Evolutionary conservation across 495 filamentous ascomycete genomes (phyloP).

Genomic region (Stereocaulon alpinum): DNA sequence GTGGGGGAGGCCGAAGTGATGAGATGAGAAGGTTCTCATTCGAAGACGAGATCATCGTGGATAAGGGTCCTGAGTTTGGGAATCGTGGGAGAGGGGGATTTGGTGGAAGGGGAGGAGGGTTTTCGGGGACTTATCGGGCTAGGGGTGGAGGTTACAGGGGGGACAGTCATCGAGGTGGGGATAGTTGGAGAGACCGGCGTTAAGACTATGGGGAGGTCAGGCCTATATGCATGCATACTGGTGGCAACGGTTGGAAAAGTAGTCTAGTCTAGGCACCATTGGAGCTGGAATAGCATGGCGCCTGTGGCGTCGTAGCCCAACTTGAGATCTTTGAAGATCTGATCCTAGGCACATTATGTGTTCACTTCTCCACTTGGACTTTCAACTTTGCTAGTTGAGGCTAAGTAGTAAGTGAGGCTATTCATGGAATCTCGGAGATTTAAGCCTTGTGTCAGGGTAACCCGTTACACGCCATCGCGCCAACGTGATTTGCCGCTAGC

Average conservation of each 20-base stretch:
- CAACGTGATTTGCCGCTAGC: conserved; percentile 3
- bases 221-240: neutral
- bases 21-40: conserved; percentile 70
- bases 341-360: neutral
- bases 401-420: neutral
- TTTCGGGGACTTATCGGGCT: conserved; percentile 14
- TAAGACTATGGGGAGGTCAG: neutral
- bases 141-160: conserved; percentile 28
- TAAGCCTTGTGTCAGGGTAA: neutral
- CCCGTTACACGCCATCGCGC: neutral
- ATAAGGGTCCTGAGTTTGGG: conserved; percentile 61
- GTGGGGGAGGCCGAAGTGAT: conserved; percentile 41
- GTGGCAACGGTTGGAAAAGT: neutral
- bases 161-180: conserved; percentile 10
- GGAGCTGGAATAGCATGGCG: neutral
- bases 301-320: neutral
- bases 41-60: conserved; percentile 60
- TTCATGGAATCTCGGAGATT: neutral
- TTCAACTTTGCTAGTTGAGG: neutral
- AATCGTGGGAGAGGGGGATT: conserved; percentile 29
- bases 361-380: no score
- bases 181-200: conserved; percentile 23
- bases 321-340: neutral
- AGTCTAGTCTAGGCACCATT: neutral
- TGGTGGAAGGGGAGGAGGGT: conserved; percentile 27